Conservation (phyloP, 176 grass and related monocot species). For the Melocanna baccifera region DNA sequence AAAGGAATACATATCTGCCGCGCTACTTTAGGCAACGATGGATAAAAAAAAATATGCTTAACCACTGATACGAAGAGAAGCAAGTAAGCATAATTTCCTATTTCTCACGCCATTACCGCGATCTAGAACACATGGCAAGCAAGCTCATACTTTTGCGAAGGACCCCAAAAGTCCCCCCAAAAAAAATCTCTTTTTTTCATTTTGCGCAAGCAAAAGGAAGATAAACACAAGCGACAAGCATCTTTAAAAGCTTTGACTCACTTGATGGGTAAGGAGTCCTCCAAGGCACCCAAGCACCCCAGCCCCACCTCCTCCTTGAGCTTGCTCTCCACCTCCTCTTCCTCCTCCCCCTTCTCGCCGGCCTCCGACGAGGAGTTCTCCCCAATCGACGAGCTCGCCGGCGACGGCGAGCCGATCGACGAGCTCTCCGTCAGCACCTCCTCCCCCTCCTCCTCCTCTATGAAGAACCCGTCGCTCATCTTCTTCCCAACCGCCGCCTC, state of each 20-base stretch:
- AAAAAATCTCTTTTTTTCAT: not conserved
- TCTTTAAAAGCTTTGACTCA: constrained; percentile 30
- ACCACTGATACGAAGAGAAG: not conserved
- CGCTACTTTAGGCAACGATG: not conserved
- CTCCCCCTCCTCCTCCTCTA: constrained; percentile 38
- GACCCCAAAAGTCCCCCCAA: not conserved
- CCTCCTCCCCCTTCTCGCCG: constrained; percentile 16
- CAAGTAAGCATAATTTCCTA: not conserved
- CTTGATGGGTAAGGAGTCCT: constrained; percentile 69
- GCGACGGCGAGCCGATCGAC: constrained; percentile 43
- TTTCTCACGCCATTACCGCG: not conserved
- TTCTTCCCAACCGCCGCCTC: constrained; percentile 18
- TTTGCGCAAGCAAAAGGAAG: not conserved
- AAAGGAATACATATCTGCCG: not conserved
- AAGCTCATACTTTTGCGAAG: not conserved
- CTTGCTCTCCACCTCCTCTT: constrained; percentile 50
- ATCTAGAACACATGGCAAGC: not conserved
- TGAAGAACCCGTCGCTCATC: constrained; percentile 48
- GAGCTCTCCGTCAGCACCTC: constrained; percentile 42
- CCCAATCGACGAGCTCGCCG: constrained; percentile 52
- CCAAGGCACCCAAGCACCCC: constrained; percentile 44
- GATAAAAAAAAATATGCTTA: not conserved
- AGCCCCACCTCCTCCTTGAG: constrained; percentile 34
- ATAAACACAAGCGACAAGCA: too few species aligned
- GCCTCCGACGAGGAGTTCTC: constrained; percentile 46